phyloP scores from a whole-genome alignment of 208 protist species.

The Trypanosoma rangeli region DNA sequence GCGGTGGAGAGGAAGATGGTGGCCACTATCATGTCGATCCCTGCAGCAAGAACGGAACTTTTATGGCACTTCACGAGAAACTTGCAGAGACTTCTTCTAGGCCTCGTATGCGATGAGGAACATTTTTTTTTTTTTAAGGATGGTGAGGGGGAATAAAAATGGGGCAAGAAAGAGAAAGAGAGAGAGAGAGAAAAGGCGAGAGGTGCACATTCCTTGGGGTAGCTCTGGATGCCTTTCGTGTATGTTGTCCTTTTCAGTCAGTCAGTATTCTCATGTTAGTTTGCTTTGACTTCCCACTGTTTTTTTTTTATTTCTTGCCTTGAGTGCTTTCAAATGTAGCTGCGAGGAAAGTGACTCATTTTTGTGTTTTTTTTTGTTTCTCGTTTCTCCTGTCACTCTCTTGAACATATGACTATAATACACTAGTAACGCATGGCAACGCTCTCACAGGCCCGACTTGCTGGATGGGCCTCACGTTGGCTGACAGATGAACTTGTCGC shows the following conservation, averaged over 20 bases:
- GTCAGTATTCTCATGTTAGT: background rate
- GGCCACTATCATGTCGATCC: constrained; percentile 11
- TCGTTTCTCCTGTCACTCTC: background rate
- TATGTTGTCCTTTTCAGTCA: background rate
- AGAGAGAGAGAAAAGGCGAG: no score
- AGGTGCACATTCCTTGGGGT: background rate
- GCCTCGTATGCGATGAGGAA: background rate
- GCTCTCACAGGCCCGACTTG: constrained; percentile 55
- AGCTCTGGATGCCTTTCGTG: background rate
- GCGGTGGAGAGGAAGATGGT: background rate
- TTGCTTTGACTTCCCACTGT: background rate
- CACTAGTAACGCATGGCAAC: constrained; percentile 50
- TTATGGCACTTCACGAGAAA: background rate
- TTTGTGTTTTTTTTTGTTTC: background rate
- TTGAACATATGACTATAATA: background rate
- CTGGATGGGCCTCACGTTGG: constrained; percentile 77
- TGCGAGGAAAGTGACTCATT: background rate
- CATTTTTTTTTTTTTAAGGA: no score
- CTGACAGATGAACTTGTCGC: constrained; percentile 86
- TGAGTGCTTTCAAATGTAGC: background rate
- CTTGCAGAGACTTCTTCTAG: background rate
- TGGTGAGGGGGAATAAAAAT: background rate
- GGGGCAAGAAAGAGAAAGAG: no score
- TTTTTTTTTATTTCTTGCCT: background rate
- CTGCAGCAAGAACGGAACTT: constrained; percentile 1